Evolutionary conservation across 352 stramenopile species (phyloP).

Genomic region (Phytophthora pisi): DNA sequence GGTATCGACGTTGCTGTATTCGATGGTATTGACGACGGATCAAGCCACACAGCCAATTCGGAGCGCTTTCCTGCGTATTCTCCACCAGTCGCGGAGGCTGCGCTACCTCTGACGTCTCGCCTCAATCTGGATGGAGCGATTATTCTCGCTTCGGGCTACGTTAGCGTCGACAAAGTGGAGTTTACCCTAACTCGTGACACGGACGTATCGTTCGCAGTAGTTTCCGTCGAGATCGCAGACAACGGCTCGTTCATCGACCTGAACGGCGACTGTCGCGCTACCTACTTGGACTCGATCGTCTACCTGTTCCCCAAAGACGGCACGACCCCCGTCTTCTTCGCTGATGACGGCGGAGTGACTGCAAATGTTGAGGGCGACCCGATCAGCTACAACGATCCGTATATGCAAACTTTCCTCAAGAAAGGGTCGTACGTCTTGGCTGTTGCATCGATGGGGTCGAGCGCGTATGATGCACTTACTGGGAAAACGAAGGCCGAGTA

Average conservation of each 20-base stretch:
- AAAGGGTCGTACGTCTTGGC: slow-evolving; percentile 50
- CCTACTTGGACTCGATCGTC: slow-evolving; percentile 60
- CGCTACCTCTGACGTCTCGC: slow-evolving; percentile 14
- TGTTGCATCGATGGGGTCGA: slow-evolving; percentile 37
- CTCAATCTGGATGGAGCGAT: slow-evolving; percentile 38
- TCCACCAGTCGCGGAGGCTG: slow-evolving; percentile 15
- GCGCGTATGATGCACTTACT: slow-evolving; percentile 27
- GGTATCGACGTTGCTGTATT: slow-evolving; percentile 38
- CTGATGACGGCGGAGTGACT: slow-evolving; percentile 40
- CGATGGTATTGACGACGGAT: slow-evolving; percentile 41
- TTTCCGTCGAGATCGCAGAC: slow-evolving; percentile 67
- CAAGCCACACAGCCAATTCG: slow-evolving; percentile 24
- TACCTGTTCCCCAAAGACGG: slow-evolving; percentile 52
- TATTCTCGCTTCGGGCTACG: slow-evolving; percentile 25
- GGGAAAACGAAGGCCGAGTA: slow-evolving; percentile 26
- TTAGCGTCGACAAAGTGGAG: slow-evolving; percentile 57
- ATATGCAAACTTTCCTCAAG: slow-evolving; percentile 47
- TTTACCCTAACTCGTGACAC: slow-evolving; percentile 46
- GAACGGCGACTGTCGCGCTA: slow-evolving; percentile 64
- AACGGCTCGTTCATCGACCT: slow-evolving; percentile 52
- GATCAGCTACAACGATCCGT: slow-evolving; percentile 52
- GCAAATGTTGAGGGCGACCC: slow-evolving; percentile 40
- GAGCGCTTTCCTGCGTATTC: slow-evolving; percentile 48
- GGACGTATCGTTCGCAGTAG: slow-evolving; percentile 50
- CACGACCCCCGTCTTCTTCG: slow-evolving; percentile 29